Percentiles rank a stretch among this genome's conserved stretches.
Evolutionary conservation across 805 yeast genomes (phyloP).

Genomic region (Kuraishia ogatae): DNA sequence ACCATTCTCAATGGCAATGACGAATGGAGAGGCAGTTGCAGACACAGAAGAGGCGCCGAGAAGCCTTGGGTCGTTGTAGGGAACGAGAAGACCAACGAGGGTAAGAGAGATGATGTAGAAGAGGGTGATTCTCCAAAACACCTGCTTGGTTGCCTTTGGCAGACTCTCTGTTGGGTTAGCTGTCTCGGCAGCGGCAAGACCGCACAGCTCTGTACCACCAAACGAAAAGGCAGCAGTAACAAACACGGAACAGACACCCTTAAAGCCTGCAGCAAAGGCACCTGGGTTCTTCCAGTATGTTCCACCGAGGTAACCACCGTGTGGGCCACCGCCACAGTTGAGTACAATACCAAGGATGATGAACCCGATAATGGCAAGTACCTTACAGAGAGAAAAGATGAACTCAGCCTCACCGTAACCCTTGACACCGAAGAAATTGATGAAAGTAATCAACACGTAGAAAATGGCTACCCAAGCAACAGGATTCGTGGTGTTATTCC

Average conservation of each 20-base stretch:
- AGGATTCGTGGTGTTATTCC: constrained; percentile 35
- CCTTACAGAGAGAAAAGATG: constrained; percentile 43
- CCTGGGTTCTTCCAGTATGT: constrained; percentile 54
- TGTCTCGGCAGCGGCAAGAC: constrained; percentile 61
- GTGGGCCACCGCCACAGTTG: constrained; percentile 56
- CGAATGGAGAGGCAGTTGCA: constrained; percentile 67
- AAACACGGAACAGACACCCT: constrained; percentile 56
- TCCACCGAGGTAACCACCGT: constrained; percentile 52
- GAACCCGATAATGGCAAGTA: constrained; percentile 51
- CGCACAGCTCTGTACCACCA: constrained; percentile 60
- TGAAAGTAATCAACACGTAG: constrained; percentile 36
- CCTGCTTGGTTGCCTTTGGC: constrained; percentile 58
- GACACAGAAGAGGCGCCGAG: constrained; percentile 34
- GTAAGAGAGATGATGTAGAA: constrained; percentile 47
- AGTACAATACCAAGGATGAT: constrained; percentile 46
- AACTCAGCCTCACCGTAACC: constrained; percentile 70
- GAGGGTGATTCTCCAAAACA: constrained; percentile 53
- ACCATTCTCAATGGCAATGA: constrained; percentile 55
- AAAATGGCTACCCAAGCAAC: constrained; percentile 53
- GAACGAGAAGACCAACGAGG: constrained; percentile 53
- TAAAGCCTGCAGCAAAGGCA: constrained; percentile 41
- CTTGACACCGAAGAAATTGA: constrained; percentile 53
- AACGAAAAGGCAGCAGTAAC: constrained; percentile 57
- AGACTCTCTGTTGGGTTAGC: constrained; percentile 51
- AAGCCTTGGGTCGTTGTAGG: constrained; percentile 41